Base-by-base conservation (phyloP, 2,329 filamentous ascomycete genomes). In the Talaromyces sp. region DNA sequence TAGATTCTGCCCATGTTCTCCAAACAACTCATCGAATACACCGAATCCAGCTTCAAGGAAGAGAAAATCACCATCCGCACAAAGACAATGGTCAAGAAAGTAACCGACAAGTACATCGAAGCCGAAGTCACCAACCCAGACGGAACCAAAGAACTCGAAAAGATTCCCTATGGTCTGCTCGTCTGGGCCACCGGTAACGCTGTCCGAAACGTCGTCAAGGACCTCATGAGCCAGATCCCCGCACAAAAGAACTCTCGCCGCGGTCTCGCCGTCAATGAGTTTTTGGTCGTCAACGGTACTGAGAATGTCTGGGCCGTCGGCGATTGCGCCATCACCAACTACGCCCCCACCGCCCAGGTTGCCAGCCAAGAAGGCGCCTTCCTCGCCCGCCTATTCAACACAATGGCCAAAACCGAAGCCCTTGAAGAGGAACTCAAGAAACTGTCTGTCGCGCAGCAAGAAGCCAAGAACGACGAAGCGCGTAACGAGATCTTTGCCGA, bases 101-200 rank as follows among this genome's bases (percentile, higher is more conserved):
- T 99, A 66, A 96, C 92, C 37, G 90, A 95, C 73, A 96, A 91
- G 81, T 89, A 87, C 75, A 94, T 99, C 74, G 92, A 98, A 83
- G 95, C 94, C 69, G 92, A 97, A 79, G 87, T 88, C 60, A 89
- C 87, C 63, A 86, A 87, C 61, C 89, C 93, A 19, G 91, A 96
- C 72, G 95, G 95, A 76, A 87, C 87, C 82, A 97, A 97, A 84
- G 84, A 89, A 71, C 80, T 87, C 43, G 87, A 97, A 75, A 85
- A 85, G 62, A 93, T 98, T 70, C 94, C 95, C 68, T 99, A 96
- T 78, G 95, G 95, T 74, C 89, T 98, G 49, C 89, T 99, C 52
- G 95, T 99, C 69, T 99, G 95, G 95, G 95, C 95, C 59, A 99
- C 95, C 43, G 95, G 95, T 76, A 99, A 99, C 79, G 92, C 95